Evolutionary conservation across 805 yeast genomes (phyloP).

Genomic region (Spathaspora arborariae): DNA sequence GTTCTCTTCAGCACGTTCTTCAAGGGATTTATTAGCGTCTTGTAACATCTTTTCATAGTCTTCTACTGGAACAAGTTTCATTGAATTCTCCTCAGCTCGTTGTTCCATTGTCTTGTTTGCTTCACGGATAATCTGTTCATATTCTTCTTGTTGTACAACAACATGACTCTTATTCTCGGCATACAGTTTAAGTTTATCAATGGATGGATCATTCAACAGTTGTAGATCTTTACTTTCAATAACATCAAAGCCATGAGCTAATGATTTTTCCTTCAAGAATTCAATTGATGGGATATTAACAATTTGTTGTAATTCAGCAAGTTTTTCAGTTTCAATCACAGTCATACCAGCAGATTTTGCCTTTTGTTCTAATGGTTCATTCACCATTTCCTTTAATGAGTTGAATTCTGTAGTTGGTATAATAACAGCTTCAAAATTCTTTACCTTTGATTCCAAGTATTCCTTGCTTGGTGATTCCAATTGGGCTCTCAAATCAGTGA

Average conservation of each 20-base stretch:
- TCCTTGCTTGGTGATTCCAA: constrained; percentile 28
- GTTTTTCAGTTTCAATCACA: neutral
- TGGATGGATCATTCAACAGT: constrained; percentile 6
- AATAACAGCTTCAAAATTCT: constrained; percentile 10
- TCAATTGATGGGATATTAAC: constrained; percentile 5
- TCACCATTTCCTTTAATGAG: constrained; percentile 9
- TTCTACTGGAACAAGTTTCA: neutral
- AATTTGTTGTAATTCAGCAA: neutral
- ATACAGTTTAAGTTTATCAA: neutral
- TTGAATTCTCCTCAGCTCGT: neutral
- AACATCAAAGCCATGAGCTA: neutral
- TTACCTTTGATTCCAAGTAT: constrained; percentile 18
- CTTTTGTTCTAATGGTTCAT: constrained; percentile 14
- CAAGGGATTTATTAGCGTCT: constrained; percentile 7
- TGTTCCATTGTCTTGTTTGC: neutral
- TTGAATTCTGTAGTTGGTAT: constrained; percentile 13
- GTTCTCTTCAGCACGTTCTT: constrained; percentile 6
- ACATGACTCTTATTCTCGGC: constrained; percentile 3
- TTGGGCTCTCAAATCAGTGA: constrained; percentile 1
- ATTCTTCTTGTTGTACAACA: constrained; percentile 6
- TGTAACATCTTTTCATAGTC: neutral
- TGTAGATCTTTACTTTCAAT: constrained; percentile 7
- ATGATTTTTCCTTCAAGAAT: constrained; percentile 5
- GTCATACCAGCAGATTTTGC: constrained; percentile 9
- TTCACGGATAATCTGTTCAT: constrained; percentile 5